Conservation (phyloP, 306 rosid genomes). For the Quercus dentata region DNA sequence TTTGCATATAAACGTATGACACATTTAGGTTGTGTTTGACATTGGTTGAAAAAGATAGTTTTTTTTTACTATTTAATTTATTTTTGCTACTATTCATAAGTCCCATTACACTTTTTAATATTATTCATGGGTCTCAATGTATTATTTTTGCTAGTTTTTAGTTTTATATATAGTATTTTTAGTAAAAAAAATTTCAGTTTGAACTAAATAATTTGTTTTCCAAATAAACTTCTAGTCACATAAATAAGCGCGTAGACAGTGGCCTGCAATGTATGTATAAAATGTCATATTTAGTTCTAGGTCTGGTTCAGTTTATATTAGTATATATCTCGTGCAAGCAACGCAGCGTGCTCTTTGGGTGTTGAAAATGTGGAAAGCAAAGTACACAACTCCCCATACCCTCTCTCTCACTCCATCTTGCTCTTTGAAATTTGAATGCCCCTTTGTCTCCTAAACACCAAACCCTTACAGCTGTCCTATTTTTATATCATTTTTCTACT, state of each 20-base stretch:
- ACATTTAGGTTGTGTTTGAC: too few species aligned
- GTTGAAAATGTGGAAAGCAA: conserved; percentile 32
- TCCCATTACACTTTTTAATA: accelerated
- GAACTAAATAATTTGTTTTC: accelerated
- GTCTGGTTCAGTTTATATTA: too few species aligned
- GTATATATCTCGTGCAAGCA: conserved; percentile 37
- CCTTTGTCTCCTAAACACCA: conserved; percentile 52
- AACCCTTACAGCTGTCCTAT: conserved; percentile 61
- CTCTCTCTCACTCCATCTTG: not conserved
- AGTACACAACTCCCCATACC: conserved; percentile 41
- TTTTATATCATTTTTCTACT: not conserved
- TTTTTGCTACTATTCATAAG: too few species aligned
- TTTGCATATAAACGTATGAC: too few species aligned
- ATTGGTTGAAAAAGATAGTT: too few species aligned
- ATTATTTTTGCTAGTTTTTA: too few species aligned
- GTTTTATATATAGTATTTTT: accelerated
- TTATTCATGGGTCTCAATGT: accelerated
- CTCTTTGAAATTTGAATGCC: conserved; percentile 45
- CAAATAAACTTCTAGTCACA: too few species aligned
- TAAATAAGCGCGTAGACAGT: conserved; percentile 22
- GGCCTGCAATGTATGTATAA: not conserved
- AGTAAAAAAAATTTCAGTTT: too few species aligned
- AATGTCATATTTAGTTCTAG: not conserved
- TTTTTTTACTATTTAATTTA: too few species aligned
- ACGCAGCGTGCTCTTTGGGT: conserved; percentile 53